These are phyloP conservation scores for Solanum neorickii DNA, from an alignment of 257 asterid genomes.

Conservation along the genomic window DNA sequence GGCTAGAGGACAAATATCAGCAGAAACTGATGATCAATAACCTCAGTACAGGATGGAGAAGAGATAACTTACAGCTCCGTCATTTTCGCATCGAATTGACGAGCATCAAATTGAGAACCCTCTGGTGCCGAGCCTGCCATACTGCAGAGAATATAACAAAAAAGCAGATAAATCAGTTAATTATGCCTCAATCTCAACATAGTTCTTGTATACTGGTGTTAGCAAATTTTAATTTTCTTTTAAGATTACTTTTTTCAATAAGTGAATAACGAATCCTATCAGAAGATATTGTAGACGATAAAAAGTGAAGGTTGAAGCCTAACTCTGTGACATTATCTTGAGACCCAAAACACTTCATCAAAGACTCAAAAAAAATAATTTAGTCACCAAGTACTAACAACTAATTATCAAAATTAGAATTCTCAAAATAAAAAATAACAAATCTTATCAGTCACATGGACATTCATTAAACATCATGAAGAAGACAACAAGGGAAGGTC, in stretches of 20 bases:
- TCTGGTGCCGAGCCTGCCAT: conserved; percentile 50
- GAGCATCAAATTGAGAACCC: conserved; percentile 50
- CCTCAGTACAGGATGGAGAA: not conserved
- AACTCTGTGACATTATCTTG: not conserved
- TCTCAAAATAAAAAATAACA: not conserved
- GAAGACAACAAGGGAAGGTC: not conserved
- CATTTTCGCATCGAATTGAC: conserved; percentile 46
- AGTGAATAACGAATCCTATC: not conserved
- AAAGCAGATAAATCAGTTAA: not conserved
- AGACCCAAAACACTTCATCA: not conserved
- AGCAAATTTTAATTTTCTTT: not conserved
- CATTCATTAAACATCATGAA: not conserved
- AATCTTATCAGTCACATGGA: not conserved
- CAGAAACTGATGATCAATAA: not conserved
- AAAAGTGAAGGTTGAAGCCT: not conserved
- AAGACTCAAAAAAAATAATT: not conserved
- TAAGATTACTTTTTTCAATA: not conserved
- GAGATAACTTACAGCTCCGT: conserved; percentile 29
- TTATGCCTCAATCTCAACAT: not conserved
- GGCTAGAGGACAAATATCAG: not conserved
- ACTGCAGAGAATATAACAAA: conserved; percentile 13
- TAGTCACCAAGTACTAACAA: not conserved
- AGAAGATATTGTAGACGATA: not conserved
- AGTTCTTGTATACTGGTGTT: not conserved
- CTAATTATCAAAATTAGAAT: not conserved